Conservation (phyloP, 176 grass and related monocot genomes). For the Metroxylon sagu region DNA sequence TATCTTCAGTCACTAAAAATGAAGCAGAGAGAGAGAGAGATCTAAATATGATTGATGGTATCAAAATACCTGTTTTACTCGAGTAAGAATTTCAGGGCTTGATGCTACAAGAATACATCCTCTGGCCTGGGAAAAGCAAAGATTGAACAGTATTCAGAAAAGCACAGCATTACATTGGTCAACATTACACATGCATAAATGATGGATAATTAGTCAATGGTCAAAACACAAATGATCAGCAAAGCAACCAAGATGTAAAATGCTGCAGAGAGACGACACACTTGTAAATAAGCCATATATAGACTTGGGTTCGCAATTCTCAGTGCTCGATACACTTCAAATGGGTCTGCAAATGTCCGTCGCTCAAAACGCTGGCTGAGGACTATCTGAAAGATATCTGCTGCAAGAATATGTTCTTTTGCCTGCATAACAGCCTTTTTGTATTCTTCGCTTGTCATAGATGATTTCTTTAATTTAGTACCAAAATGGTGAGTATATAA, state of each 20-base stretch:
- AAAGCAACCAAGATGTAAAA: neutral
- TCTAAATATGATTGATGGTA: neutral
- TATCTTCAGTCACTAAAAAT: too few species aligned
- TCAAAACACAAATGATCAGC: neutral
- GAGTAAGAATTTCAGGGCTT: slow-evolving; percentile 87
- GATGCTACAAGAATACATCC: slow-evolving; percentile 82
- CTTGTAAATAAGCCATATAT: slow-evolving; percentile 90
- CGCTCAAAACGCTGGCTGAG: slow-evolving; percentile 86
- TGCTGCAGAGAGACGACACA: slow-evolving; percentile 10
- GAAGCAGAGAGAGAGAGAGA: too few species aligned
- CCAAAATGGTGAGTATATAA: slow-evolving; percentile 52
- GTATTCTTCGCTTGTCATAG: slow-evolving; percentile 63
- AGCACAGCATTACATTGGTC: slow-evolving; percentile 29
- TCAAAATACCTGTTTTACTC: slow-evolving; percentile 59
- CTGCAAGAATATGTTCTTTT: slow-evolving; percentile 73
- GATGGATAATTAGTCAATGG: slow-evolving; percentile 2
- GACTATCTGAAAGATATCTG: slow-evolving; percentile 93
- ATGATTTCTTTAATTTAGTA: slow-evolving; percentile 51
- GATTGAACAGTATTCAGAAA: neutral
- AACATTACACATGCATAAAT: too few species aligned
- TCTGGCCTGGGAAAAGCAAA: slow-evolving; percentile 48
- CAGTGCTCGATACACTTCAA: slow-evolving; percentile 86
- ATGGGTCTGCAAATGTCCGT: slow-evolving; percentile 67
- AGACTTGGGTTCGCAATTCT: slow-evolving; percentile 89
- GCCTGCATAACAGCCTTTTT: slow-evolving; percentile 57